Base-by-base conservation (phyloP, 1,284 basidiomycete genomes). In the Cystobasidium slooffiae region DNA sequence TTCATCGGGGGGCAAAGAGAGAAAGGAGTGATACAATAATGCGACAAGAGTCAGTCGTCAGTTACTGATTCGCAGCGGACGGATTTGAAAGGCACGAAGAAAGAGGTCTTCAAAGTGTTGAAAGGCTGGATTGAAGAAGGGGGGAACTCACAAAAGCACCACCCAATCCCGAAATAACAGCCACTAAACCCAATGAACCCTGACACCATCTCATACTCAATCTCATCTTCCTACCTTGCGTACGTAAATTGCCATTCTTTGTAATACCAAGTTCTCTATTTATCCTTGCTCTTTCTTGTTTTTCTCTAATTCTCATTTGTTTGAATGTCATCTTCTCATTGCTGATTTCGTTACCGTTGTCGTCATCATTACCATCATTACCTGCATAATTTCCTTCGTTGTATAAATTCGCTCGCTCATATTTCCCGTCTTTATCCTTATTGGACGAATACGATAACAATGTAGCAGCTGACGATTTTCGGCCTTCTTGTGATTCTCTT, bases 241-340 rank as follows among this genome's bases (percentile, higher is more conserved):
- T 58, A 8, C 44, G 20, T 18, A 73, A 24, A 39, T 53, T 44
- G 2, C 70, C 70, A 55, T 37, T 24, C n/a, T 56, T 73, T 6
- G 47, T 62, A 43, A 73, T 61, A 8, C 70, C 70, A 31, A 73
- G 51, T 20, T 65, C 62, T 43, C 37, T 52, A 24, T 73, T 52
- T n/a, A 73, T 24, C 39, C 49, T 47, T 44, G 63, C 55, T 44
- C 49, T 46, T 44, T 56, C 52, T 41, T 53, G 51, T 22, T 73
- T 73, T 31, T 75, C 51, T 20, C 37, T 44, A n/a, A 47, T 51
- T 39, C 69, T 65, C 47, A 52, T 41, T 43, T 56, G 18, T 43
- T 72, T 72, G 41, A 70, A 75, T 16, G 68, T 43, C 64, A 53
- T 56, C 14, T 55, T 53, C 16, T n/a, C 64, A n/a, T 18, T 59